Base-by-base conservation (phyloP, 345 rosid species). In the Arabis hirsuta region DNA sequence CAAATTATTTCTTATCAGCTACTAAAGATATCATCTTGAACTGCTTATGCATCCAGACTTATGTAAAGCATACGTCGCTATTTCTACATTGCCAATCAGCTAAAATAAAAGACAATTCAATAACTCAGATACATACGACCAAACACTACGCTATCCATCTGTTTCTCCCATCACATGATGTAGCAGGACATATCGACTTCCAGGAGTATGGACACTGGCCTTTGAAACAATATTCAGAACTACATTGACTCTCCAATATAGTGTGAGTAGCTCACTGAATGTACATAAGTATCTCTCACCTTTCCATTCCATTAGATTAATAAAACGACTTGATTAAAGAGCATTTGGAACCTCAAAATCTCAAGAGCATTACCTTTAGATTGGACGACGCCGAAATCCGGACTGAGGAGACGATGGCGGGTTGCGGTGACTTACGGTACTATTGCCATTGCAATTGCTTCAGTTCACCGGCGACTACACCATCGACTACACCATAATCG, bases 71-170 rank as follows among this genome's bases (percentile, higher is more conserved):
- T 4, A 38, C 32, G 50, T 38, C 24, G 16, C 44, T 72, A 70
- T 73, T 72, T 64, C 73, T 62, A 62, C 62, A 72, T 62, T 77
- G 27, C 70, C 63, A 14, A 43, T 44, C 26, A 45, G 36, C 5
- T 46, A 71, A 68, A 60, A 26, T 14, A 50, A 43, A 51, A 41
- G 13, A 20, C 13, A 66, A 57, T 6, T 66, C 14, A 44, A 65
- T 53, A 55, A 56, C 48, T 38, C 62, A 32, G 69, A 78, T 82
- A 87, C 97, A 2, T 86, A 90, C 97, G 92, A 86, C 94, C 94
- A 16, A 16, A 16, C 16, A 16, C 16, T 16, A 16, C 16, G 16
- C 16, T 16, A 0, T 16, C 16, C 16, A 16, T 16, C 16, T 16
- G 16, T 16, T 16, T 16, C 16, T 16, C 16, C 16, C 16, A 16